These are phyloP conservation scores for Leccinum boreale DNA, from an alignment of 768 basidiomycete genomes.

Conservation along the genomic window DNA sequence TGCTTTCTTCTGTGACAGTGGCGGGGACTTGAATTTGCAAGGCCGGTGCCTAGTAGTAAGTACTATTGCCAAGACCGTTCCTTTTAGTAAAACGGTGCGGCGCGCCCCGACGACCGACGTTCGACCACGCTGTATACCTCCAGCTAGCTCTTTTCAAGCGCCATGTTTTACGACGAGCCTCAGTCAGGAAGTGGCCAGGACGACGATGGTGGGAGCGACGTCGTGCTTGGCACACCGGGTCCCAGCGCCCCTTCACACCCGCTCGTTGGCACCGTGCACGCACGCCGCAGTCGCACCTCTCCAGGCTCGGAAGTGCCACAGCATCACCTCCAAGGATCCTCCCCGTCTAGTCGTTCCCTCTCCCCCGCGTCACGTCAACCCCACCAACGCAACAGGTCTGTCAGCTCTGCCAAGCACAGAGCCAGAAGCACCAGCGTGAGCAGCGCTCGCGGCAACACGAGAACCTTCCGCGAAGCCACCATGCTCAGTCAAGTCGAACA, in stretches of 20 bases:
- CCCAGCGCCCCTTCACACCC: slow-evolving; percentile 40
- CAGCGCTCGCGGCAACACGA: slow-evolving; percentile 50
- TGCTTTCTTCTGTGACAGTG: slow-evolving; percentile 16
- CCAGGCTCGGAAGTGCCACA: slow-evolving; percentile 52
- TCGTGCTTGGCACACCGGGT: slow-evolving; percentile 4
- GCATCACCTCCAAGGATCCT: slow-evolving; percentile 61
- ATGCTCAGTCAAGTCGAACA: slow-evolving; percentile 48
- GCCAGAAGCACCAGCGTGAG: slow-evolving; percentile 61
- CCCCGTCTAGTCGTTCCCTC: slow-evolving; percentile 35
- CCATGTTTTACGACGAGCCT: slow-evolving; percentile 18
- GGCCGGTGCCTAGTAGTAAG: too few species aligned
- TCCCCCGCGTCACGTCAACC: slow-evolving; percentile 48
- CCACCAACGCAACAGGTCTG: slow-evolving; percentile 49
- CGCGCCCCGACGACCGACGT: background rate
- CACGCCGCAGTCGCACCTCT: slow-evolving; percentile 52
- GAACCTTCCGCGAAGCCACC: slow-evolving; percentile 42
- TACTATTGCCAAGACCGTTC: too few species aligned
- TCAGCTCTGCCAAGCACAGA: slow-evolving; percentile 46
- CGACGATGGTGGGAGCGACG: slow-evolving; percentile 16
- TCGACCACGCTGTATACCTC: background rate
- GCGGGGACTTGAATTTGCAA: too few species aligned
- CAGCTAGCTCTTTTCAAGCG: background rate
- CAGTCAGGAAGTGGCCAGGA: slow-evolving; percentile 17
- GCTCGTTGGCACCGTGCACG: slow-evolving; percentile 34
- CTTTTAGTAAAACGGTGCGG: background rate